A percentile compares a stretch with the other conserved stretches of the same genome.
Evolutionary conservation across 805 yeast genomes (phyloP).

Genomic region (Novakomyces olei): DNA sequence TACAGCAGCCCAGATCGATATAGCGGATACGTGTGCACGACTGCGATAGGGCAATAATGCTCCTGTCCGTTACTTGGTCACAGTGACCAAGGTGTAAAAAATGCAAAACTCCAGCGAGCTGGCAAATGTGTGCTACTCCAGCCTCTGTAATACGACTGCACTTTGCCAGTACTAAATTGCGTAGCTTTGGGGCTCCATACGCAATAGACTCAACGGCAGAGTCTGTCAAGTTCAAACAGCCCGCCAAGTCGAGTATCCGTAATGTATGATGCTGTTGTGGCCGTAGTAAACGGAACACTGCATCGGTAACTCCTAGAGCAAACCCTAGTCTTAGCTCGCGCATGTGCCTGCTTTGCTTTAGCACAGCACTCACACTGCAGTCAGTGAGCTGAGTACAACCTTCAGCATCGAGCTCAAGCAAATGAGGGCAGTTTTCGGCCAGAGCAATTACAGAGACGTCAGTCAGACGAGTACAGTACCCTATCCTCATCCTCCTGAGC

Average conservation of each 20-base stretch:
- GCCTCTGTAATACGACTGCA: constrained; percentile 72
- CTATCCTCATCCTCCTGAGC: constrained; percentile 62
- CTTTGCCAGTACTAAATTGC: constrained; percentile 76
- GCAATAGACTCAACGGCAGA: constrained; percentile 52
- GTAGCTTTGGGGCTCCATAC: constrained; percentile 54
- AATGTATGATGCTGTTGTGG: constrained; percentile 20
- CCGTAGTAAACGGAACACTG: constrained; percentile 24
- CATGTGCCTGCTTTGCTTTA: constrained; percentile 42
- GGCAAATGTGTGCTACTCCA: constrained; percentile 46
- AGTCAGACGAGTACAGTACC: constrained; percentile 43
- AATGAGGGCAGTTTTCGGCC: constrained; percentile 47
- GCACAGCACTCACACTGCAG: constrained; percentile 31
- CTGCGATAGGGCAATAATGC: constrained; percentile 52
- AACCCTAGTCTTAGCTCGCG: constrained; percentile 62
- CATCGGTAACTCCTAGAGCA: constrained; percentile 43
- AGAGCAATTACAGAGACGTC: constrained; percentile 39
- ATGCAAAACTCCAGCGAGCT: constrained; percentile 58
- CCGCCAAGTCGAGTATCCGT: constrained; percentile 66
- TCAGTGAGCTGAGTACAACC: constrained; percentile 58
- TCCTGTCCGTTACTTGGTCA: constrained; percentile 67
- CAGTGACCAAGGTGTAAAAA: constrained; percentile 91
- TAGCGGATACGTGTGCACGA: constrained; percentile 71
- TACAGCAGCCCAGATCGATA: constrained; percentile 86
- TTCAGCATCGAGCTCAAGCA: constrained; percentile 79
- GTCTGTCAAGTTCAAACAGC: constrained; percentile 64